Evolutionary conservation across 2,329 filamentous ascomycete species (phyloP).

Genomic region (Fusarium kyushuense): DNA sequence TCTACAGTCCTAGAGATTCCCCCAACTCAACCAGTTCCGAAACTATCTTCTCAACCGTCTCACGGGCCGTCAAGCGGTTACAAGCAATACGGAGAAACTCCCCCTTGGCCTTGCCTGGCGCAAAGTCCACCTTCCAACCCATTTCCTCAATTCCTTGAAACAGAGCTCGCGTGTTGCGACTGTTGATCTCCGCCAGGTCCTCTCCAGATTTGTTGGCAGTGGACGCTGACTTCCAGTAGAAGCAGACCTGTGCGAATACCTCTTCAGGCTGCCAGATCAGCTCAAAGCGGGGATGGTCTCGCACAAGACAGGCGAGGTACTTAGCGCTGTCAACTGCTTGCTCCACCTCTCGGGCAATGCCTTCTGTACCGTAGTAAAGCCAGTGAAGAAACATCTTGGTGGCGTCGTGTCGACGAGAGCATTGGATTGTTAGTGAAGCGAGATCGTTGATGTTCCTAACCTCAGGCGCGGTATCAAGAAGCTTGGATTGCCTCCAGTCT

Average conservation of each 20-base stretch:
- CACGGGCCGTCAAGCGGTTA: background rate
- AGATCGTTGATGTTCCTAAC: background rate
- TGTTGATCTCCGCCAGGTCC: background rate
- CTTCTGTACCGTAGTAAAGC: constrained; percentile 1
- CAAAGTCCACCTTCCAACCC: constrained; percentile 4
- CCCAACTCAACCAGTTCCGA: background rate
- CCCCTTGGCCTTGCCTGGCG: background rate
- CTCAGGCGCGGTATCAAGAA: background rate
- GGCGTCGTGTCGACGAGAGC: constrained; percentile 1
- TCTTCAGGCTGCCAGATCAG: background rate
- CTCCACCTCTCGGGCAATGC: background rate
- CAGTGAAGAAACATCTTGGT: constrained; percentile 4
- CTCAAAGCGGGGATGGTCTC: background rate
- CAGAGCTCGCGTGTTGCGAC: background rate
- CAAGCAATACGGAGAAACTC: constrained; percentile 4
- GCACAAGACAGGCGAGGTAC: background rate
- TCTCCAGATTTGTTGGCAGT: background rate
- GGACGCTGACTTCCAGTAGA: background rate
- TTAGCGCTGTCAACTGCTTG: background rate
- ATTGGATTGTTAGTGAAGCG: background rate
- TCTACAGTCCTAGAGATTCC: background rate
- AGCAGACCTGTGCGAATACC: background rate
- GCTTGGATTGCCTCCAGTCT: background rate
- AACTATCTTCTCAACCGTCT: background rate
- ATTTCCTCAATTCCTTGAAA: background rate